Evolutionary conservation across 352 stramenopile species (phyloP), one percentile per base, ranked within the genome.

Genomic region (Pythium volutum): DNA sequence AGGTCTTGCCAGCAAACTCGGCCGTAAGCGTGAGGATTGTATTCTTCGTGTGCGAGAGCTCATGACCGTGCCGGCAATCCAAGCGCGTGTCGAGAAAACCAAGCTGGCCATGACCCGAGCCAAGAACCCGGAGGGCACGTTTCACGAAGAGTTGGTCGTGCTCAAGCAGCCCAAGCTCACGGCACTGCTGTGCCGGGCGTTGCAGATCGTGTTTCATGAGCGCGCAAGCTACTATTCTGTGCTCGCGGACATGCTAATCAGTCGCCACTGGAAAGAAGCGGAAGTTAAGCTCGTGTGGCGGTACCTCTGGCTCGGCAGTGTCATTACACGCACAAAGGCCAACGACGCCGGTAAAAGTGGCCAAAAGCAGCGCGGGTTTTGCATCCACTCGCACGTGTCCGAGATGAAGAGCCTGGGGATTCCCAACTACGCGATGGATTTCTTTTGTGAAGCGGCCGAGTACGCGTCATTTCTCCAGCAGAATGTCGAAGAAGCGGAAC

Each of bases 211-310:
- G 29, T 77, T 95, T 26, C 83, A 95, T 34, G 81, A 90, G 6
- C 74, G 74, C 29, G 67, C 77, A 9, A 86, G 71, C 49, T 95
- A 95, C 59, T 83, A 89, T 59, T 77, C 86, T 0, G 64, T 80
- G 3, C 64, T 95, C 12, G 86, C 81, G 0, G 81, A 93, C 59
- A 82, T 81, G 69, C 70, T 95, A 7, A 85, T 93, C 46, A 84
- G 67, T 43, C 36, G 55, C 22, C 75, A 67, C 36, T 95, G 84
- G 82, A 80, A 58, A 8, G 84, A 92, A 59, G 69, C 59, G 22
- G 86, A 95, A 50, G 79, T 91, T 27, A 90, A 93, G 55, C 72
- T 93, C 25, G 81, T 95, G 38, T 95, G 86, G 86, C 68, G 86
- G 12, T 95, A 92, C 58, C 62, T 95, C 38, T 95, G 83, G 81